Percentiles rank a stretch among this genome's conserved stretches.
Evolutionary conservation across 345 rosid species (phyloP).

Genomic region (Rhizophora mangle): DNA sequence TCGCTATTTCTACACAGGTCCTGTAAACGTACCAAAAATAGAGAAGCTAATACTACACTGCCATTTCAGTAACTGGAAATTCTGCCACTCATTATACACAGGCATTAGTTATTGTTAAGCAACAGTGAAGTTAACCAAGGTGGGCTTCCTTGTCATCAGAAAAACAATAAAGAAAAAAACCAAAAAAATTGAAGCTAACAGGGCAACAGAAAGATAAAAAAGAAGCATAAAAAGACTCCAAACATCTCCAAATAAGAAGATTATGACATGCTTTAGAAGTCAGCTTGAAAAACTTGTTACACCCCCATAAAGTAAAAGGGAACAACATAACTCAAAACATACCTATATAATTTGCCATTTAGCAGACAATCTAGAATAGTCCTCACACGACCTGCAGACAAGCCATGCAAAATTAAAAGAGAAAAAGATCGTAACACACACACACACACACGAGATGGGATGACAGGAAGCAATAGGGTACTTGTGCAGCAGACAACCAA

Average conservation of each 20-base stretch:
- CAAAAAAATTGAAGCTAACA: not conserved
- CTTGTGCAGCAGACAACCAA: not conserved
- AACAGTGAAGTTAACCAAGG: too few species aligned
- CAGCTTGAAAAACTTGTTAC: constrained; percentile 4
- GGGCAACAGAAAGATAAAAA: not conserved
- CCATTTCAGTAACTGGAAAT: too few species aligned
- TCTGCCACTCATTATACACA: too few species aligned
- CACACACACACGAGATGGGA: not conserved
- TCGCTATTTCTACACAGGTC: too few species aligned
- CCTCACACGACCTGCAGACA: constrained; percentile 3
- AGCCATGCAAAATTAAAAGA: not conserved
- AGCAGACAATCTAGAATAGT: not conserved
- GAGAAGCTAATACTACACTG: too few species aligned
- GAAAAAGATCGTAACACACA: not conserved
- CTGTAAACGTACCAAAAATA: too few species aligned
- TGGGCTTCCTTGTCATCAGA: too few species aligned
- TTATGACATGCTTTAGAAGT: not conserved
- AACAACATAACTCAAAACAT: constrained; percentile 8
- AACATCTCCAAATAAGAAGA: not conserved
- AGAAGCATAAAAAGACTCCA: not conserved
- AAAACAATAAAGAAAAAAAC: too few species aligned
- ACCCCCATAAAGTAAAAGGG: constrained; percentile 1
- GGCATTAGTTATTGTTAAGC: too few species aligned
- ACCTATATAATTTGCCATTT: not conserved
- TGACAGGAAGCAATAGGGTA: not conserved